Evolutionary conservation across 805 yeast genomes (phyloP), one percentile per base, ranked within the genome.

Genomic region (Metschnikowia drakensbergensis): DNA sequence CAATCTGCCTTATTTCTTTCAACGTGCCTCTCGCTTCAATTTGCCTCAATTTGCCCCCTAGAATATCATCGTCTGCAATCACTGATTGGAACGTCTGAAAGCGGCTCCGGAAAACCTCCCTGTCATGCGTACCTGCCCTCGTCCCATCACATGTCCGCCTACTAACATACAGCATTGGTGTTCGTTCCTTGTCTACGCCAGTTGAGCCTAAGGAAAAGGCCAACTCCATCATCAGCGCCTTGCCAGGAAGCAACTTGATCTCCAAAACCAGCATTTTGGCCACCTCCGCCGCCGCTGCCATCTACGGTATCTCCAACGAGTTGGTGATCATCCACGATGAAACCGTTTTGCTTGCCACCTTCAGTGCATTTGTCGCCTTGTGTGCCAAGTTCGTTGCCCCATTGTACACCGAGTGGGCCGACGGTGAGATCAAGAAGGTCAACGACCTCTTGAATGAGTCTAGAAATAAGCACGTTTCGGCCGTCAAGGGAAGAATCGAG

Each of bases 251-350:
- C 82, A 81, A 82, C 64, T 76, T 81, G 60, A 71, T 92, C 60
- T 82, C 97, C 58, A 94, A 94, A 83, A 89, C 97, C 54, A 97
- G 97, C 66, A 80, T 91, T 65, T 77, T 94, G 64, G 97, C 97
- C 63, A 91, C 99, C 47, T 81, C 92, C 53, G 82, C 96, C 53
- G 97, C 97, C 54, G 98, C 96, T 49, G 84, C 96, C 52, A 71
- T 92, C 59, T 94, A 90, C 75, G 97, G 96, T 58, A 84, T 94
- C 67, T 86, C 97, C 63, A 89, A 88, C 74, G 96, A 89, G 72
- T 79, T 94, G 60, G 85, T 91, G 74, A 88, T 94, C 59, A 79
- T 94, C 65, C 95, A 92, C 73, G 97, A 90, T 67, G 99, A 94
- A 80, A 80, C 96, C 64, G 81, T 89, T 60, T 77, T 94, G 69